Evolutionary conservation across 2,329 filamentous ascomycete genomes (phyloP).

Genomic region (Anthostomella pinea): DNA sequence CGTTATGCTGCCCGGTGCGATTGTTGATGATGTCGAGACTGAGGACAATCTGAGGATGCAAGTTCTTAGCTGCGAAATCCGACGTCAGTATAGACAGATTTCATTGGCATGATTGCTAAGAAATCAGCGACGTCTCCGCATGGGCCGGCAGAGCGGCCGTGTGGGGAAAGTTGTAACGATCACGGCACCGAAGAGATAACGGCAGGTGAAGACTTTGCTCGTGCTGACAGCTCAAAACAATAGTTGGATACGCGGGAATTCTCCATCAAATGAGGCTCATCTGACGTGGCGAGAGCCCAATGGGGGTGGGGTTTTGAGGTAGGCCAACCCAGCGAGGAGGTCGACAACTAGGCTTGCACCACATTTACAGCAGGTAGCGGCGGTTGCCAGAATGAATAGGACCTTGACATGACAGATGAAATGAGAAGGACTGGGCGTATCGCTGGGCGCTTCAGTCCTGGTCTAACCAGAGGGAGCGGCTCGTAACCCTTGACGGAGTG

Average conservation of each 20-base stretch:
- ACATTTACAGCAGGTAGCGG: background rate
- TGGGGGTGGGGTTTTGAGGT: conserved; percentile 23
- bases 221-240: conserved; percentile 9
- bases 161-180: conserved; percentile 19
- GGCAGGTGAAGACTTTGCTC: conserved; percentile 8
- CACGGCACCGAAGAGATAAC: conserved; percentile 3
- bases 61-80: no score
- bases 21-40: no score
- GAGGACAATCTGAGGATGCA: no score
- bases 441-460: no score
- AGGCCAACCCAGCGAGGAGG: background rate
- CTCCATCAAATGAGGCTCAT: conserved; percentile 20
- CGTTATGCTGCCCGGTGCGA: no score
- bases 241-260: conserved; percentile 5
- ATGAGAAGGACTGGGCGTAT: conserved; percentile 9
- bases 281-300: conserved; percentile 29
- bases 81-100: conserved; percentile 3
- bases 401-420: background rate
- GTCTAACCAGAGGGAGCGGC: no score
- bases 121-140: conserved; percentile 21
- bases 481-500: no score
- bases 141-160: conserved; percentile 24
- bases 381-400: background rate
- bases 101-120: conserved; percentile 18
- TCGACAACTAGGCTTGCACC: background rate